A percentile compares a stretch with the other conserved stretches of the same genome.
Evolutionary conservation across 495 filamentous ascomycete species (phyloP).

Genomic region (Hypoxylon lenormandii): DNA sequence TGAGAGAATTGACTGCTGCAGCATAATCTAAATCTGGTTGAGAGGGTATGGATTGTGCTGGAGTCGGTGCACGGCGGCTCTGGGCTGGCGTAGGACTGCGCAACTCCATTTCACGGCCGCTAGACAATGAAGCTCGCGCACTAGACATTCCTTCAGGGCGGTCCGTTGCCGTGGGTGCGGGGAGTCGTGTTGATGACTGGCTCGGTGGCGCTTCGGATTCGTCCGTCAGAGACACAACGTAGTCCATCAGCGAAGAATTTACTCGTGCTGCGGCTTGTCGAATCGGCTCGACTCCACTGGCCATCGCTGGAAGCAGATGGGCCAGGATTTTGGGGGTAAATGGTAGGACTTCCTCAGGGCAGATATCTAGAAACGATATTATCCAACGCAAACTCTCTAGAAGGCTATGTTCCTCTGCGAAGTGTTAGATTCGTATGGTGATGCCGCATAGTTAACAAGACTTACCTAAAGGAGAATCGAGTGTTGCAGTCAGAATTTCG

Average conservation of each 20-base stretch:
- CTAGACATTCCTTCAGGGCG: constrained; percentile 69
- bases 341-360: constrained; percentile 94
- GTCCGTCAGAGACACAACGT: constrained; percentile 89
- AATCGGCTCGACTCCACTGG: constrained; percentile 87
- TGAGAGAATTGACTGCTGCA: constrained; percentile 95
- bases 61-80: constrained; percentile 54
- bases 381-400: constrained; percentile 94
- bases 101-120: constrained; percentile 64
- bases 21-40: constrained; percentile 89
- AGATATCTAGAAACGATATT: constrained; percentile 95
- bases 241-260: constrained; percentile 88
- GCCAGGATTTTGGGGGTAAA: constrained; percentile 92
- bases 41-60: constrained; percentile 58
- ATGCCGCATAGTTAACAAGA: constrained; percentile 37
- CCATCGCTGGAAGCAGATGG: constrained; percentile 93
- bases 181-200: constrained; percentile 58
- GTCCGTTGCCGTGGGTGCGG: constrained; percentile 63
- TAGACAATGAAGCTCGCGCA: constrained; percentile 65
- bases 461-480: constrained; percentile 83
- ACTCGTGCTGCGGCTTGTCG: constrained; percentile 87
- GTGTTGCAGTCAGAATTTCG: constrained; percentile 89
- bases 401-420: constrained; percentile 84
- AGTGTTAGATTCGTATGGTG: constrained; percentile 12
- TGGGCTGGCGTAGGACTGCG: constrained; percentile 68
- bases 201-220: constrained; percentile 66